These are phyloP conservation scores for Cutaneotrichosporon arboriforme DNA, from an alignment of 1,284 basidiomycete species.

Conservation along the genomic window DNA sequence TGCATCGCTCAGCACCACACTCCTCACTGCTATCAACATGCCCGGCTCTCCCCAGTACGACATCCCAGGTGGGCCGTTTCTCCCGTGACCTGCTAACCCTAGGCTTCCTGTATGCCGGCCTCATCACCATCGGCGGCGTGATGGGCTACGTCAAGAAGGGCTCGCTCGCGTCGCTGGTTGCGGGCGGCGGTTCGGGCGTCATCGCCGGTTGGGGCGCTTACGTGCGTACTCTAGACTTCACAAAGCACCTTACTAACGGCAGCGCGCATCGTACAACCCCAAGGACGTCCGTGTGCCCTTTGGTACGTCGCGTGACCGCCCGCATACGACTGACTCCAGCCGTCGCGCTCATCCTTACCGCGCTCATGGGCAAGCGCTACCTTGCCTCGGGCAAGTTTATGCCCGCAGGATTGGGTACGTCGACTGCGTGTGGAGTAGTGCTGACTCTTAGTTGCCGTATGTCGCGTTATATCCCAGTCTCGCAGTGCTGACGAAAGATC, in stretches of 20 bases:
- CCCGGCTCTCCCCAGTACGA: slow-evolving; percentile 9
- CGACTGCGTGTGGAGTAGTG: neutral
- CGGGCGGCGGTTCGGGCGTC: slow-evolving; percentile 25
- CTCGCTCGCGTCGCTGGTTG: slow-evolving; percentile 34
- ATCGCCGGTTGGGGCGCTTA: slow-evolving; percentile 37
- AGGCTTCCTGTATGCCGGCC: slow-evolving; percentile 36
- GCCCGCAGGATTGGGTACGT: slow-evolving; percentile 42
- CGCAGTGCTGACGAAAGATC: slow-evolving; percentile 7
- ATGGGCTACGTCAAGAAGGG: slow-evolving; percentile 37
- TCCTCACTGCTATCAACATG: neutral
- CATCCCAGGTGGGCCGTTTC: slow-evolving; percentile 14
- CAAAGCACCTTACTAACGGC: neutral
- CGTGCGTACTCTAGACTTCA: slow-evolving; percentile 15
- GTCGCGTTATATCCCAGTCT: neutral
- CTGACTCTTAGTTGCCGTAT: slow-evolving; percentile 10
- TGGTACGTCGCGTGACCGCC: slow-evolving; percentile 14
- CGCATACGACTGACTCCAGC: slow-evolving; percentile 10
- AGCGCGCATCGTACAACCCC: slow-evolving; percentile 30
- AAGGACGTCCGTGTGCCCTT: slow-evolving; percentile 28
- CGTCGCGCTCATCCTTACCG: slow-evolving; percentile 20
- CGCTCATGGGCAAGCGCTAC: slow-evolving; percentile 34
- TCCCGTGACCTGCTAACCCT: neutral
- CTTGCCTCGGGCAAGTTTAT: slow-evolving; percentile 37
- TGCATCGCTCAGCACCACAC: neutral
- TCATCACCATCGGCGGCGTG: slow-evolving; percentile 33